A percentile compares a stretch with the other conserved stretches of the same genome.
Evolutionary conservation across 176 grass and related monocot genomes (phyloP).

Genomic region (Zoysia pacifica): DNA sequence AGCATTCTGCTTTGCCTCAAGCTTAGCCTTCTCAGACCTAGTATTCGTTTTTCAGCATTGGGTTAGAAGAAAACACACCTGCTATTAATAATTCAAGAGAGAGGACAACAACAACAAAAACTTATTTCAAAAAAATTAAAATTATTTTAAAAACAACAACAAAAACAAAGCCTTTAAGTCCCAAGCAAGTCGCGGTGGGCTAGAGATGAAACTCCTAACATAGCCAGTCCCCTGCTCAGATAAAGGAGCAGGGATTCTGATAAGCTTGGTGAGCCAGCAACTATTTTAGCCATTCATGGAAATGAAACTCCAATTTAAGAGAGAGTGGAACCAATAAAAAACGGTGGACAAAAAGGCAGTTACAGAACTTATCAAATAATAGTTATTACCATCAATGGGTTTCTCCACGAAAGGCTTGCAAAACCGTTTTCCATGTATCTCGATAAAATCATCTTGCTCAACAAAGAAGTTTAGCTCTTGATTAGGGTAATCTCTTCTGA

Average conservation of each 20-base stretch:
- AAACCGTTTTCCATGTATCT: slow-evolving; percentile 82
- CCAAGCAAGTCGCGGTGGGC: no score
- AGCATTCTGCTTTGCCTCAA: slow-evolving; percentile 25
- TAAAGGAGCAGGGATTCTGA: no score
- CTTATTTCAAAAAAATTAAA: no score
- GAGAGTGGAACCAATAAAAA: slow-evolving; percentile 30
- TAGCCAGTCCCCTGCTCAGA: no score
- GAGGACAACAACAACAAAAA: no score
- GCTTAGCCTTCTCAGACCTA: slow-evolving; percentile 18
- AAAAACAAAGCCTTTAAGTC: no score
- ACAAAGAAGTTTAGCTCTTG: slow-evolving; percentile 87
- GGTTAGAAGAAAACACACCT: not conserved
- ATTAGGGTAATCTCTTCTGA: slow-evolving; percentile 78
- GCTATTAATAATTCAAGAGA: slow-evolving; percentile 11
- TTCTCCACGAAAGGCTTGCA: slow-evolving; percentile 97
- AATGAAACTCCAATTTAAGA: not conserved
- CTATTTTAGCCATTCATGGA: no score
- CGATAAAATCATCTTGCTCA: slow-evolving; percentile 95
- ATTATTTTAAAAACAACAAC: no score
- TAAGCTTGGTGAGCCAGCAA: no score
- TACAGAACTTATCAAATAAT: slow-evolving; percentile 15
- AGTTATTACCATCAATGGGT: slow-evolving; percentile 81
- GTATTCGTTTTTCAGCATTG: slow-evolving; percentile 16
- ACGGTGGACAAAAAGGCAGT: slow-evolving; percentile 7
- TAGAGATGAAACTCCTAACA: no score